These are phyloP conservation scores for Jimgerdemannia lactiflua DNA, from an alignment of 192 early-diverging fungal species.

Conservation along the genomic window DNA sequence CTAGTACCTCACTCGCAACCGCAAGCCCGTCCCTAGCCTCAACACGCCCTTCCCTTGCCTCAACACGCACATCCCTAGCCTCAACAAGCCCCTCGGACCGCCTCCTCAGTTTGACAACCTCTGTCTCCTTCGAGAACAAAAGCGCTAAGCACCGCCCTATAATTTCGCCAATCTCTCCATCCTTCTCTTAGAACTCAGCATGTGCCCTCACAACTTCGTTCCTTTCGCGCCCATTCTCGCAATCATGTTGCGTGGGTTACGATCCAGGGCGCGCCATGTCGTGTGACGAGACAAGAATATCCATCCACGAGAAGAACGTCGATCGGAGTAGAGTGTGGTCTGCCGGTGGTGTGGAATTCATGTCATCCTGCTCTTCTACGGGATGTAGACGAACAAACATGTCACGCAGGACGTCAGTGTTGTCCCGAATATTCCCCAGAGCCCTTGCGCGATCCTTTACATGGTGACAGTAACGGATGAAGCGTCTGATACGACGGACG, in stretches of 20 bases:
- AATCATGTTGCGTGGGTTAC: not conserved
- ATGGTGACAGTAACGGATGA: not conserved
- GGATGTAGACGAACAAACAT: not conserved
- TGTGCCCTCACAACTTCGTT: not conserved
- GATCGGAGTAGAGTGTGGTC: not conserved
- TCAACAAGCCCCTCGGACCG: not conserved
- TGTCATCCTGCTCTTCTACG: not conserved
- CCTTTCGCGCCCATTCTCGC: too few relatives aligned
- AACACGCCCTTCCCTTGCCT: not conserved
- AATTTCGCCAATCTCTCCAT: too few relatives aligned
- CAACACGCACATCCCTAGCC: not conserved
- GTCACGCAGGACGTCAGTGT: not conserved
- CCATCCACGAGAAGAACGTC: not conserved
- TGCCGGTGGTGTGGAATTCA: not conserved
- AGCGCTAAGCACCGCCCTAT: too few relatives aligned
- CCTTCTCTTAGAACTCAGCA: not conserved
- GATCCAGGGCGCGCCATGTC: not conserved
- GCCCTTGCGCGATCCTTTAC: not conserved
- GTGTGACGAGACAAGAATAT: not conserved
- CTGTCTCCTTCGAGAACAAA: too few relatives aligned
- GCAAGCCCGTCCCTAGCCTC: not conserved
- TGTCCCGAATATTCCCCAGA: not conserved
- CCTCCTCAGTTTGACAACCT: not conserved
- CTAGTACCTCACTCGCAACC: too few relatives aligned
- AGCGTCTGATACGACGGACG: not conserved